Evolutionary conservation across 1,284 basidiomycete genomes (phyloP), one percentile per base, ranked within the genome.

Genomic region (Trametes pubescens): DNA sequence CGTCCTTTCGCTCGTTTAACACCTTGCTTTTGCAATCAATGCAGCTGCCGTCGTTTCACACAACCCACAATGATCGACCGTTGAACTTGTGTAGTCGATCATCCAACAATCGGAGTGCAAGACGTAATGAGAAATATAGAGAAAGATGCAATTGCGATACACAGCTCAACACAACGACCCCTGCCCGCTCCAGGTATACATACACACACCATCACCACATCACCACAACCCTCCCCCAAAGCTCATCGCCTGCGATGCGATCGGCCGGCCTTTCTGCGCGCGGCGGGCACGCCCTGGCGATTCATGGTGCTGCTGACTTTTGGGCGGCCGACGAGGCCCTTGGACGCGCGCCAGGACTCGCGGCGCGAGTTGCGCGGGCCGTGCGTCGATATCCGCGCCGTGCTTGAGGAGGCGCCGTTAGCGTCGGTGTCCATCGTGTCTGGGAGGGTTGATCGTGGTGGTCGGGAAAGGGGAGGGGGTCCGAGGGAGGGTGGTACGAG

Each of bases 261-360:
- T 35, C 88, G 83, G 24, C 91, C 91, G 40, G 90, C 79, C 74
- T 86, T 90, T 65, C 86, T 81, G 61, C 82, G 79, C 46, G 84
- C 88, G 35, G 84, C 84, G 29, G 86, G 62, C 14, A 77, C 78
- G 40, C 90, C 91, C 73, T 92, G 88, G 46, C 86, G 81, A 72
- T 91, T 92, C 81, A 89, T 84, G 29, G 29, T 32, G 29, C 83
- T 84, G 46, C 76, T 79, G 13, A 80, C 74, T 66, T 80, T 81
- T 9, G 84, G 80, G 61, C 84, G 76, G 29, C 86, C 76, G 10
- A 80, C 71, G 76, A 92, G 72, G 49, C 92, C 91, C 72, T 92
- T 93, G 43, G 92, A 89, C 62, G 77, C 76, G 70, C 91, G 81
- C 92, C 92, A 93, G 68, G 87, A 82, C 70, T 92, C 90, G 66